Base-by-base conservation (phyloP, 352 stramenopile genomes). In the Aphanomyces euteiches region DNA sequence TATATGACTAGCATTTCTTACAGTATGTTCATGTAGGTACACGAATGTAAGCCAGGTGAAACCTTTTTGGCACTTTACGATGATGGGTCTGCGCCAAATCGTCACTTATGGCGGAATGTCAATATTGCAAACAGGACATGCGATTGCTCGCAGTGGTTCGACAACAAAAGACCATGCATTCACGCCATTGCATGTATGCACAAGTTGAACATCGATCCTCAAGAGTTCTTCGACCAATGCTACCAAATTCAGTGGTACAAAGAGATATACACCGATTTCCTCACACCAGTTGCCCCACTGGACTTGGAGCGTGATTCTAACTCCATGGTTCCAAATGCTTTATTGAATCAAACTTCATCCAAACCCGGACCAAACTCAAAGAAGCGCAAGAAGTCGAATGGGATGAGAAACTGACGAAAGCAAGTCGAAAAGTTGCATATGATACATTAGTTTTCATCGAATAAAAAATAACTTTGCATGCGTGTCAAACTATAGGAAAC, bases 161-260 rank as follows among this genome's bases (percentile, higher is more conserved):
- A 53, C 45, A 15, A 19, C 45, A 53, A 53, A 53, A 53, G 45
- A 15, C 45, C 45, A n/a, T 53, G 45, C 45, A 53, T 53, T 53
- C 45, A 53, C 2, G 45, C 45, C 13, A 53, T 53, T 19, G 45
- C 45, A 19, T 53, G 45, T 19, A 19, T 53, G 45, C 13, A 53
- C n/a, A n/a, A 15, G 13, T 15, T 53, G 13, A n/a, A 15, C 13
- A 2, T 53, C 13, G 45, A 53, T 53, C 45, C 45, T 19, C 13
- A 19, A 15, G 13, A 2, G 45, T 15, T 19, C 45, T 53, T 53
- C 45, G 45, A 53, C 28, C 45, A 53, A n/a, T 53, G 45, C 45
- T 53, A n/a, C 45, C 45, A 19, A 15, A 19, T 15, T 19, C 13
- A 19, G 13, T 53, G n/a, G 45, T 53, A 53, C 45, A 53, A 53